Base-by-base conservation (phyloP, 345 rosid species). In the Lepidium aucheri region DNA sequence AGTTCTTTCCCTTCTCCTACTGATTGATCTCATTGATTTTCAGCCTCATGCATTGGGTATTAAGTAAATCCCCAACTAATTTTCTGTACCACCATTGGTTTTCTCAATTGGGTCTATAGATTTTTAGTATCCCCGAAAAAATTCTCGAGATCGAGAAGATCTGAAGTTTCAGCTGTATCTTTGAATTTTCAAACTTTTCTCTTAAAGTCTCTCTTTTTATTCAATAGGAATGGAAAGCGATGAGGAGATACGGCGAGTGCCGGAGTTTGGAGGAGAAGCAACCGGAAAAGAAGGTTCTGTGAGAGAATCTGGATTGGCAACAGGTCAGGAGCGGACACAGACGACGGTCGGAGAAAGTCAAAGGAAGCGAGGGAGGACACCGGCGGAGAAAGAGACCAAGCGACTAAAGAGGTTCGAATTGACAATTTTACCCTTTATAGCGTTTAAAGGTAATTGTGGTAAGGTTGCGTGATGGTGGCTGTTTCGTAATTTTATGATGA, bases 221-320 rank as follows among this genome's bases (percentile, higher is more conserved):
- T 13, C 2, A 2, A 10, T 51, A 94, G 99, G 95, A 7, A 63
- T 95, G 68, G 98, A 95, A 76, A 95, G 99, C 38, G 99, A 95
- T 52, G 98, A 95, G 73, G 99, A 95, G 86, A 89, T 87, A 70
- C 78, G 98, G 46, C 83, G 96, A 77, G 98, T 89, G 36, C 98
- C 99, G 41, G 96, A 91, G 77, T 73, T 95, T 63, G 83, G 93
- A 7, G 93, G 85, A 2, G 95, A 85, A 57, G 81, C 68, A 6
- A 76, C 73, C 0, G 88, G 85, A 12, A 69, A 81, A 13, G 81
- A 84, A 8, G 76, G 74, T 4, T 70, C 85, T 2, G 85, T 85
- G 3, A 53, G 80, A 16, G 87, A 82, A 9, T 9, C 65, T 32
- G 78, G 82, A 52, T 77, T 86, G 7, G 75, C 10, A 20, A 71